Evolutionary conservation across 768 basidiomycete genomes (phyloP), one percentile per base, ranked within the genome.

Genomic region (Suillus occidentalis): DNA sequence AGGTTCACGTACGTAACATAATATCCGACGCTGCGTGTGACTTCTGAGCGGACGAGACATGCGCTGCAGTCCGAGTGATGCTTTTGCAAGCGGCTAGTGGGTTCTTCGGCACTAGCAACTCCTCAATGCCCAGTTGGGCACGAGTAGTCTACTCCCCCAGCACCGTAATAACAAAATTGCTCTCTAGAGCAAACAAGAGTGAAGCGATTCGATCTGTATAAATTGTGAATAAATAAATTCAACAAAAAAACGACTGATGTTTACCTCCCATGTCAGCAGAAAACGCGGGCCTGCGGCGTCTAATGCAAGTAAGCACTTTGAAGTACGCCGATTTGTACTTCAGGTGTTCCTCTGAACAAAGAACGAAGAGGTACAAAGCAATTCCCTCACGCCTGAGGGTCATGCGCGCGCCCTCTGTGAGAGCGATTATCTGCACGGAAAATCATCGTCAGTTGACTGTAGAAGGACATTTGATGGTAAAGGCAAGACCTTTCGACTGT

Each of bases 271-370:
- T 66, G 13, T 78, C 76, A 0, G 59, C 14, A 13, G 60, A 55
- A 67, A 75, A 76, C 42, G 64, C 66, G 14, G 62, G 50, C 36
- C 76, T 71, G 42, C 79, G 80, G 52, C 74, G 73, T 65, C 79
- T 74, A 13, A 84, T 70, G 67, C 81, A 73, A 43, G 76, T 73
- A 45, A 87, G 76, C 61, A 86, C 72, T 64, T 78, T 80, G 70
- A 84, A 78, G 73, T 87, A 87, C 12, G 78, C 79, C 42, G 73
- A 70, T 74, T 85, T 87, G 75, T 80, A 78, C 14, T 75, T 76
- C 43, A 74, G 68, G 37, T 80, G 70, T 62, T 73, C 68, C 36
- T 77, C 67, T 28, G 81, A 72, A 70, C 85, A 86, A 47, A 78
- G 73, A 37, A 79, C 80, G 72, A 85, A 85, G 45, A 76, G 74